Percentiles rank a stretch among this genome's conserved stretches.
Evolutionary conservation across 805 yeast species (phyloP).

Genomic region (Barnettozyma sucrosica): DNA sequence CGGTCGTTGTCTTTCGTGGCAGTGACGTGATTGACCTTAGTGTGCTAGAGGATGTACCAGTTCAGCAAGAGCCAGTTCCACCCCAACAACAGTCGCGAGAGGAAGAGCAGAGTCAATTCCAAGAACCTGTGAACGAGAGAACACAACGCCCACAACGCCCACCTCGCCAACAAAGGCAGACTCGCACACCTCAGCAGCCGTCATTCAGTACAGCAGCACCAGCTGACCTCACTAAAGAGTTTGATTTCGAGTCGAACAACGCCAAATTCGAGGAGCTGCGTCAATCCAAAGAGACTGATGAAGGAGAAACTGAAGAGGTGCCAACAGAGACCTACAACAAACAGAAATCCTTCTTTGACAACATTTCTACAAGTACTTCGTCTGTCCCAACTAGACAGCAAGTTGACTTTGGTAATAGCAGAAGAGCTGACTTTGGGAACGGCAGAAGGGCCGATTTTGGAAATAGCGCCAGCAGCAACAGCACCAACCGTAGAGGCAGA

Average conservation of each 20-base stretch:
- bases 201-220: conserved; percentile 9
- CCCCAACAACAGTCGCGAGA: conserved; percentile 2
- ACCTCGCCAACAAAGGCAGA: conserved; percentile 5
- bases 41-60: conserved; percentile 55
- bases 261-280: conserved; percentile 56
- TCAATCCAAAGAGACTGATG: conserved; percentile 32
- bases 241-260: conserved; percentile 70
- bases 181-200: conserved; percentile 3
- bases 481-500: no score
- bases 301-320: conserved; percentile 15
- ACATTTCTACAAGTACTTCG: conserved; percentile 63
- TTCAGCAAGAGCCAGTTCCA: conserved; percentile 4
- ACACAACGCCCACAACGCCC: background rate
- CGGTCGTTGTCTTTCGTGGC: conserved; percentile 81
- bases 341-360: conserved; percentile 83
- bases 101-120: background rate
- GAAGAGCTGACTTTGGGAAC: conserved; percentile 3
- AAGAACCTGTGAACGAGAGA: conserved; percentile 4
- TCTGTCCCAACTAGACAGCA: conserved; percentile 19
- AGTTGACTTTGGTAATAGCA: background rate
- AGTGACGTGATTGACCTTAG: conserved; percentile 85
- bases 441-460: conserved; percentile 10
- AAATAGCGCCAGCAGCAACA: conserved; percentile 4
- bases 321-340: conserved; percentile 51
- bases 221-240: conserved; percentile 45